A percentile compares a stretch with the other conserved stretches of the same genome.
phyloP scores from a whole-genome alignment of 2,329 filamentous ascomycete species.

The Penicillium palitans region DNA sequence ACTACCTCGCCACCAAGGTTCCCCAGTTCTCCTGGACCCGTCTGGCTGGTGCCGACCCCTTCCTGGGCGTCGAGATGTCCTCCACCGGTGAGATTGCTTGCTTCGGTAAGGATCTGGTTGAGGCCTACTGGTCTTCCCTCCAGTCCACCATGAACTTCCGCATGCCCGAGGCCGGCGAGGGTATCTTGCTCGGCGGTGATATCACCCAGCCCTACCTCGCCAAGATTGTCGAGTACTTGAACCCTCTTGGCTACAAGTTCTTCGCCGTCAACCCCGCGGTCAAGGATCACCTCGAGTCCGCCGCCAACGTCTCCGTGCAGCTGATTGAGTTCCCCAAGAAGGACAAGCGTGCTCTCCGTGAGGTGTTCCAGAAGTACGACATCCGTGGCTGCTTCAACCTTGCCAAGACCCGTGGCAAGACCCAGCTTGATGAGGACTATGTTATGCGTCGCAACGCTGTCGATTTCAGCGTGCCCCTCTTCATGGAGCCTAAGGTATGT shows the following conservation, averaged over 20 bases:
- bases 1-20: constrained; percentile 96
- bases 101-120: constrained; percentile 92
- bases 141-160: constrained; percentile 99
- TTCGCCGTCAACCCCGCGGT: constrained; percentile 80
- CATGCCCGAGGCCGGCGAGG: constrained; percentile 88
- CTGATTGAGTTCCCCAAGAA: constrained; percentile 96
- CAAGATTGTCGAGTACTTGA: constrained; percentile 80
- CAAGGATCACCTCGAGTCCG: constrained; percentile 77
- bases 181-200: constrained; percentile 91
- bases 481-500: constrained; percentile 96
- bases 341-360: constrained; percentile 90
- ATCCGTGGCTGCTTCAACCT: constrained; percentile 96
- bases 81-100: constrained; percentile 98
- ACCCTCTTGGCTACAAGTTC: constrained; percentile 90
- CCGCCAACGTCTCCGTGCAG: constrained; percentile 69
- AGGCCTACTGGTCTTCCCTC: constrained; percentile 95
- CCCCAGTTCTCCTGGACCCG: constrained; percentile 99
- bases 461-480: constrained; percentile 94
- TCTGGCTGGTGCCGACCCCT: constrained; percentile 93
- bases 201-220: constrained; percentile 68
- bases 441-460: constrained; percentile 98
- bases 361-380: constrained; percentile 96
- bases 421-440: constrained; percentile 87
- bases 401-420: constrained; percentile 78
- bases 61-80: constrained; percentile 96